These are phyloP conservation scores for Fusarium marasasianum DNA, from an alignment of 2,329 filamentous ascomycete species.

Conservation along the genomic window DNA sequence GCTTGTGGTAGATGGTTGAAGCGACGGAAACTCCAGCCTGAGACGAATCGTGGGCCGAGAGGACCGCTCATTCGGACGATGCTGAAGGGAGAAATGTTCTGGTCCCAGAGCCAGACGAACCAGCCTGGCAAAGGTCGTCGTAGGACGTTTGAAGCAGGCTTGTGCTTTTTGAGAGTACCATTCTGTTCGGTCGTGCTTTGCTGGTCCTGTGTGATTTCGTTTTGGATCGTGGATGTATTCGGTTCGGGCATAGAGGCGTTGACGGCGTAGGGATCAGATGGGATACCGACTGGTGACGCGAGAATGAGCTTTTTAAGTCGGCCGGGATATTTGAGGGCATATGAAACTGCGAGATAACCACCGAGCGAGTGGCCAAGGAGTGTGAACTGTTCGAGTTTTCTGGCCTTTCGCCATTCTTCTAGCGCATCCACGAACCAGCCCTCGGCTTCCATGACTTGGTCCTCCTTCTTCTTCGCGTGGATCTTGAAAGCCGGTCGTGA, in stretches of 20 bases:
- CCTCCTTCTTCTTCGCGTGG: slow-evolving; percentile 80
- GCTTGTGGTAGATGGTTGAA: slow-evolving; percentile 86
- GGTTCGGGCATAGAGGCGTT: slow-evolving; percentile 83
- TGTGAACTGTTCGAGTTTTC: slow-evolving; percentile 92
- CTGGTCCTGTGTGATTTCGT: slow-evolving; percentile 84
- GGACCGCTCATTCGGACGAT: slow-evolving; percentile 89
- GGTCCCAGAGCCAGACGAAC: slow-evolving; percentile 95
- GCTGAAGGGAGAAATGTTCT: slow-evolving; percentile 94
- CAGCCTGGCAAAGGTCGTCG: slow-evolving; percentile 78
- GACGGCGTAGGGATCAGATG: slow-evolving; percentile 91
- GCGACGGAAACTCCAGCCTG: slow-evolving; percentile 91
- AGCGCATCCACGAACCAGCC: slow-evolving; percentile 95
- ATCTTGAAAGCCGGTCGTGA: slow-evolving; percentile 86
- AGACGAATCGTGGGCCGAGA: slow-evolving; percentile 89
- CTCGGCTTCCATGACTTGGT: slow-evolving; percentile 88
- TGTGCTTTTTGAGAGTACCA: slow-evolving; percentile 52
- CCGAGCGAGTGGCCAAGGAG: slow-evolving; percentile 92
- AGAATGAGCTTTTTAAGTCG: slow-evolving; percentile 95
- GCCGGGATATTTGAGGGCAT: slow-evolving; percentile 95
- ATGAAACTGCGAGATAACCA: slow-evolving; percentile 93
- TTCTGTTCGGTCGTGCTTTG: slow-evolving; percentile 53
- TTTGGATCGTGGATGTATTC: slow-evolving; percentile 74
- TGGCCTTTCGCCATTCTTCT: slow-evolving; percentile 92
- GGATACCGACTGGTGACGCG: slow-evolving; percentile 92
- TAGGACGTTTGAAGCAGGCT: slow-evolving; percentile 45